Evolutionary conservation across 352 stramenopile genomes (phyloP), one percentile per base, ranked within the genome.

Genomic region (Phytophthora litchii): DNA sequence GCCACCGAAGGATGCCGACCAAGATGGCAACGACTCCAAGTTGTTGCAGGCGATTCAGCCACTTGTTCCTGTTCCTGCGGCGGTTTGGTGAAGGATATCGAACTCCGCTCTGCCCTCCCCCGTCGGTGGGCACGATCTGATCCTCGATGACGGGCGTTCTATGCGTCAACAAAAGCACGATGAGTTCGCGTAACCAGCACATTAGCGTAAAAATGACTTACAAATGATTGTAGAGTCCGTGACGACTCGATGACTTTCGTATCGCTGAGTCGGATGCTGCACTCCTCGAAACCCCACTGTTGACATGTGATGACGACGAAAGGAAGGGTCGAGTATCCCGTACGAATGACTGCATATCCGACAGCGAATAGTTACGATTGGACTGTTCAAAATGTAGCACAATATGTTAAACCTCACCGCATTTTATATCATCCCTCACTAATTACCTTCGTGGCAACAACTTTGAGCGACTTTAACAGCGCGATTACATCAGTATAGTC

Each of bases 401-500:
- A 31, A 43, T 3, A 14, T 16, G 37, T 57, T 67, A 38, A 37
- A 46, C 12, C 14, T 27, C 29, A 52, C 36, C 8, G 10, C 25
- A 42, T 7, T 27, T 9, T 32, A 27, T n/a, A 17, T 17, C 37
- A 3, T 17, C 17, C 21, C 9, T 4, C 23, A 17, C 1, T 20
- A 35, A 13, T 37, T 64, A 92, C 85, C 72, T 94, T 94, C 14
- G 83, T 94, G 4, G 83, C 78, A 10, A 89, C 67, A 4, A 91
- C 71, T 38, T 83, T 89, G 3, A 94, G 58, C 10, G 78, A 87
- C 64, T 88, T 89, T 21, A 99, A 68, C 11, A 99, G 62, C 37
- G 94, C 82, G 38, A 97, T 93, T 1, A 99, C 96, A 58, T 98
- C 95, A 3, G 90, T 91, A 37, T 98, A 90, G 59, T 99, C 95